phyloP scores from a whole-genome alignment of 2,329 filamentous ascomycete genomes.

The Fusarium albosuccineum region DNA sequence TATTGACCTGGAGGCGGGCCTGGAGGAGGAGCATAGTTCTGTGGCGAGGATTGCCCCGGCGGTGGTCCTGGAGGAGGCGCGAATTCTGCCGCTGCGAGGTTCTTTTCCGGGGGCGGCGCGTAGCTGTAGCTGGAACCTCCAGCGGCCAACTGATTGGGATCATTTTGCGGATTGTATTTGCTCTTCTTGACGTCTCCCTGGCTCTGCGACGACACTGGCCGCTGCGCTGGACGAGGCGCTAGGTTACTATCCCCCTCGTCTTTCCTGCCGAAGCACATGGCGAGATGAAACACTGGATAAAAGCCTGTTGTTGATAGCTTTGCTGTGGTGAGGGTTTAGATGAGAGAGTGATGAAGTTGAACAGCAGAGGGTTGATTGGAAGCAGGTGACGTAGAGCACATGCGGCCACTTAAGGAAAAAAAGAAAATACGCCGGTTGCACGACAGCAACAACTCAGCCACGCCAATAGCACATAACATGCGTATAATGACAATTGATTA shows the following conservation, averaged over 20 bases:
- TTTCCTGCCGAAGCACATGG: slow-evolving; percentile 66
- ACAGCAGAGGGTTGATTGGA: slow-evolving; percentile 20
- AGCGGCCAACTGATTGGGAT: slow-evolving; percentile 27
- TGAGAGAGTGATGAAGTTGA: slow-evolving; percentile 23
- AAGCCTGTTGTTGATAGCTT: slow-evolving; percentile 2
- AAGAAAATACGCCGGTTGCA: slow-evolving; percentile 8
- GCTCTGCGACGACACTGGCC: slow-evolving; percentile 44
- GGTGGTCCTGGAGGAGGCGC: slow-evolving; percentile 28
- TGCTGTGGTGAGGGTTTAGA: not conserved
- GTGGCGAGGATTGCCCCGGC: slow-evolving; percentile 10
- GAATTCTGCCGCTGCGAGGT: slow-evolving; percentile 11
- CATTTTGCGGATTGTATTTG: slow-evolving; percentile 44
- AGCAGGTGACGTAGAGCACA: slow-evolving; percentile 11
- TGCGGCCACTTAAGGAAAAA: slow-evolving; percentile 32
- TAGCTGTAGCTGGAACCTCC: slow-evolving; percentile 42
- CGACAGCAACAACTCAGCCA: slow-evolving; percentile 8
- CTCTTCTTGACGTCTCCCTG: slow-evolving; percentile 48
- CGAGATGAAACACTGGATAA: slow-evolving; percentile 5
- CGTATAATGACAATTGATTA: not conserved
- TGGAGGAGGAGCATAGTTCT: slow-evolving; percentile 42
- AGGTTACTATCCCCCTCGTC: slow-evolving; percentile 55
- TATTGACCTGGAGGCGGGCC: slow-evolving; percentile 51
- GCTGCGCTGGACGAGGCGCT: slow-evolving; percentile 55
- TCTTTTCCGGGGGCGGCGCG: slow-evolving; percentile 48
- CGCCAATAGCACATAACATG: not conserved